Conservation (phyloP, 257 asterid genomes). For the Sherardia arvensis region DNA sequence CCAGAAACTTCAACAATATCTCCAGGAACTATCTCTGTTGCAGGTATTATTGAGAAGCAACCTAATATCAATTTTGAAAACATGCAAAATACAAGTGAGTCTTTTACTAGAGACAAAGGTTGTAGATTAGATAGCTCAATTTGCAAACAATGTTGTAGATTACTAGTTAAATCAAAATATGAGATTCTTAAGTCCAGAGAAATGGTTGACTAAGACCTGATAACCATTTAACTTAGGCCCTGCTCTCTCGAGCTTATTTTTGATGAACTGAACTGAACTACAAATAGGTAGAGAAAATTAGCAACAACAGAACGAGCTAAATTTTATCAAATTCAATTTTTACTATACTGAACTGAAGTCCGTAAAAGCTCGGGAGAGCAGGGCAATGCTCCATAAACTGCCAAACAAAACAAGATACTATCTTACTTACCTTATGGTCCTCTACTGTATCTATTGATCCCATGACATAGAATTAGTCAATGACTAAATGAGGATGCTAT, state of each 20-base stretch:
- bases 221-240: background rate
- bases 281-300: background rate
- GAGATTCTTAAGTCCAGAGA: background rate
- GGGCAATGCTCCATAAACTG: background rate
- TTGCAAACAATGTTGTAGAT: background rate
- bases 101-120: background rate
- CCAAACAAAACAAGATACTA: background rate
- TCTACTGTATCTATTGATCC: background rate
- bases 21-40: slow-evolving; percentile 95
- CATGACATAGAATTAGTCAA: background rate
- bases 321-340: background rate
- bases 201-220: background rate
- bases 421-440: background rate
- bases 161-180: background rate
- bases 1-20: slow-evolving; percentile 98
- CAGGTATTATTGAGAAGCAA: slow-evolving; percentile 89
- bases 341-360: background rate
- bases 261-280: background rate
- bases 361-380: too few relatives aligned
- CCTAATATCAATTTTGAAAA: slow-evolving; percentile 36
- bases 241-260: too few relatives aligned
- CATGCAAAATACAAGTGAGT: slow-evolving; percentile 6
- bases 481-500: background rate
- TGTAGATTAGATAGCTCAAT: too few relatives aligned
- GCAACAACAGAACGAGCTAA: background rate